Evolutionary conservation across 164 flowering plant genomes (phyloP), one percentile per base, ranked within the genome.

Genomic region (Paratinospora sagittata): DNA sequence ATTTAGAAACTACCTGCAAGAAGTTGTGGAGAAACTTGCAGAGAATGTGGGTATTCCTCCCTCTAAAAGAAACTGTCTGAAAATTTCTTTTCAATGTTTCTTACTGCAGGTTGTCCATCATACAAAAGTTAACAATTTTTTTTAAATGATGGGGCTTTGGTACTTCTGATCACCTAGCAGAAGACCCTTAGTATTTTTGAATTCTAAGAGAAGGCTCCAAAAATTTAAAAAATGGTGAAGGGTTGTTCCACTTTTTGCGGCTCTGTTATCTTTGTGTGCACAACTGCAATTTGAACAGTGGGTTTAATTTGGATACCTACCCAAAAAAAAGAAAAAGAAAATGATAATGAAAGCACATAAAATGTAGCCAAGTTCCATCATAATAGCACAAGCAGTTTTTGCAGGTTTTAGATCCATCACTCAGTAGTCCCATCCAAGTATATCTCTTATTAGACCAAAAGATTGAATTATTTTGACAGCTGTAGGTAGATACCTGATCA

Each of bases 1-100:
- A 81, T 93, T 95, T 79, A 86, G 97, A 80, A 86, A 82, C 75
- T 91, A 91, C 69, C 57, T 88, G 66, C 99, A 95, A 80, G 96
- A 96, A 30, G 87, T 92, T 55, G 88, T 88, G 71, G 98, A 92
- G 72, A 91, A 90, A 72, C 96, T 92, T 45, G 82, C 82, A 0
- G 98, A 92, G 72, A 95, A 93, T 87, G 99, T 92, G 71, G 70
- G 97, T 57, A 52, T 26, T 27, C 49, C n/a, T 71, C 30, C 49
- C n/a, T 71, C 41, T 24, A 14, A 43, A 43, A 43, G 47, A 6
- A 43, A 9, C 47, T 23, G 36, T 27, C 34, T 52, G 16, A 49
- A 34, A 34, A 33, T 67, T 27, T 49, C 37, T 2, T 14, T 27
- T 27, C 47, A 47, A 26, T 45, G 30, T 43, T 67, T 41, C 69